These are phyloP conservation scores for Microcera coccophila DNA, from an alignment of 2,329 filamentous ascomycete genomes.

Conservation along the genomic window DNA sequence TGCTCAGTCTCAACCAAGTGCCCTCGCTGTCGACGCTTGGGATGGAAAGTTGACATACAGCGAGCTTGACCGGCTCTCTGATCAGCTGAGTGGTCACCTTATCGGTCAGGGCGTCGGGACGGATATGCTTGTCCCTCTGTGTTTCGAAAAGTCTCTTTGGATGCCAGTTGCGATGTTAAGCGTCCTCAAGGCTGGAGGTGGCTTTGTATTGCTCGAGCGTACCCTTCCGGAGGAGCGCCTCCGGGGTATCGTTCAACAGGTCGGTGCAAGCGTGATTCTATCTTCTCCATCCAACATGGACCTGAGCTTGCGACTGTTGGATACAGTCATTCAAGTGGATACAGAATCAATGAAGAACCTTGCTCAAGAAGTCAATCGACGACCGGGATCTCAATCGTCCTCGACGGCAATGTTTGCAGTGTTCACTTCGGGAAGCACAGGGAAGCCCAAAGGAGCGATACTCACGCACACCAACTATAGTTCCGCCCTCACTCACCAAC, in stretches of 20 bases:
- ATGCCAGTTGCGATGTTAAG: neutral
- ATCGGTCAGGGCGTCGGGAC: neutral
- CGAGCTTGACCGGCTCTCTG: neutral
- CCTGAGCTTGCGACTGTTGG: too few relatives aligned
- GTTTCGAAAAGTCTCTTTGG: neutral
- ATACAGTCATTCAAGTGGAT: too few relatives aligned
- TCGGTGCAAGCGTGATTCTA: too few relatives aligned
- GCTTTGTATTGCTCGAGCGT: too few relatives aligned
- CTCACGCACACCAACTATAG: neutral
- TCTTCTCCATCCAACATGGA: too few relatives aligned
- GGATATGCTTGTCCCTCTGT: neutral
- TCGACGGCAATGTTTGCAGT: too few relatives aligned
- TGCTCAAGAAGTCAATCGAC: too few relatives aligned
- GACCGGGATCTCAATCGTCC: too few relatives aligned
- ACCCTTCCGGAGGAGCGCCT: conserved; percentile 18
- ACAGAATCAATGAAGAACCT: too few relatives aligned
- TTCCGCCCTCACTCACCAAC: neutral
- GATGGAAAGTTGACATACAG: neutral
- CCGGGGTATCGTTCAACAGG: too few relatives aligned
- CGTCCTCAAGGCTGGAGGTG: neutral
- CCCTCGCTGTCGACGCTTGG: neutral
- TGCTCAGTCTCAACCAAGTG: neutral
- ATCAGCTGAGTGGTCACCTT: neutral
- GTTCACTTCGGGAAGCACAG: too few relatives aligned
- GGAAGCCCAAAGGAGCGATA: neutral